Evolutionary conservation across 352 stramenopile genomes (phyloP), one percentile per base, ranked within the genome.

Genomic region (Globisporangium nodosum): DNA sequence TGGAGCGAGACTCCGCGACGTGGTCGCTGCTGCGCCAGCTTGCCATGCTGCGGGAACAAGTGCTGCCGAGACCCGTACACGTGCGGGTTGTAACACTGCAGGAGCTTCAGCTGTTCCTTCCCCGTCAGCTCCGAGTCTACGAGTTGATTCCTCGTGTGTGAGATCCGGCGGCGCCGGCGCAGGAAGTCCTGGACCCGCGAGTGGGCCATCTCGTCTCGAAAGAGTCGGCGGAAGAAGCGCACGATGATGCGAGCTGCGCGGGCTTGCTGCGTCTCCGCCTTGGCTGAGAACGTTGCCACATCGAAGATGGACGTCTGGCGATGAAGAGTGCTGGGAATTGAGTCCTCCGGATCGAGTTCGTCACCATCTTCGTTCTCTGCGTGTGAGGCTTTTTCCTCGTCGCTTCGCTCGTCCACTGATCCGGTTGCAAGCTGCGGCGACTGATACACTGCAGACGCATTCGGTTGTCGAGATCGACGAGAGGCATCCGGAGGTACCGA

Each of bases 1-100:
- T 30, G 13, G 20, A 55, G 37, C 21, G 52, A 42, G 9, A 56
- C 11, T 21, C 24, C 11, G n/a, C 52, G 43, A 18, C 54, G 54
- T 42, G 54, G 7, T 16, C 49, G 53, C 13, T 61, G 59, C 2
- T 33, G 42, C 16, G 51, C 3, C 30, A 21, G 18, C 48, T 60
- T 9, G 47, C 39, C 9, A 27, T 45, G 15, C 37, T 54, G 35
- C 71, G 51, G 37, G 13, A 18, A 27, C 24, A 27, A 43, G 37
- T 18, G 37, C 3, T 15, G 37, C 5, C 12, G 37, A 5, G 37
- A 6, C 8, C 45, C 20, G 48, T 77, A 87, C 1, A 87, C 54
- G 16, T 71, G 59, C n/a, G 79, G 79, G 37, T 89, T 89, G 54
- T 84, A 87, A 50, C 77, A 78, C 53, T 85, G 76, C 49, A 89